Evolutionary conservation across 257 asterid species (phyloP).

Genomic region (Capsicum chinense): DNA sequence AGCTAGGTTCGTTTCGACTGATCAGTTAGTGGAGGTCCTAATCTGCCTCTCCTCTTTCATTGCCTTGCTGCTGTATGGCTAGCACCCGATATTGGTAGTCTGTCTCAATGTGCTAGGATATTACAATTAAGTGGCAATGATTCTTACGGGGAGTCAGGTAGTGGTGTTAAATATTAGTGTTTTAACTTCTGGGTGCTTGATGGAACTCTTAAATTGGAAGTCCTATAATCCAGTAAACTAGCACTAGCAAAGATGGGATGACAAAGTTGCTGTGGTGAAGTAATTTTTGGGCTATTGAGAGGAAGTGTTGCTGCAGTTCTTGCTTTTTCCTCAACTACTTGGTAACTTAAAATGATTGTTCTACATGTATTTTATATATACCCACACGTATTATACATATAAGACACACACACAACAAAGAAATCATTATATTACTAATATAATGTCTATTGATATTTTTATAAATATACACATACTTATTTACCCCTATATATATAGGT

Average conservation of each 20-base stretch:
- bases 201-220: slow-evolving; percentile 17
- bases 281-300: background rate
- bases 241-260: background rate
- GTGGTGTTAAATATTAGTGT: background rate
- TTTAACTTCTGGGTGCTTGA: background rate
- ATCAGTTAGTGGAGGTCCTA: slow-evolving; percentile 1
- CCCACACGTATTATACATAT: background rate
- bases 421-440: background rate
- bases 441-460: background rate
- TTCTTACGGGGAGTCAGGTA: background rate
- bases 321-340: background rate
- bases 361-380: background rate
- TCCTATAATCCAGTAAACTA: background rate
- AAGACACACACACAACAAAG: background rate
- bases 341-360: background rate
- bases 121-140: slow-evolving; percentile 1
- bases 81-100: background rate
- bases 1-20: background rate
- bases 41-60: slow-evolving; percentile 20
- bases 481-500: background rate
- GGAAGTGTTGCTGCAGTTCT: background rate
- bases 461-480: too few relatives aligned
- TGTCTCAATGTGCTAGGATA: background rate
- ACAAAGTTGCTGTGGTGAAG: background rate
- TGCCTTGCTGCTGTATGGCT: slow-evolving; percentile 23